Evolutionary conservation across 2,329 filamentous ascomycete species (phyloP), one percentile per base, ranked within the genome.

Genomic region (Pseudogymnoascus sp.): DNA sequence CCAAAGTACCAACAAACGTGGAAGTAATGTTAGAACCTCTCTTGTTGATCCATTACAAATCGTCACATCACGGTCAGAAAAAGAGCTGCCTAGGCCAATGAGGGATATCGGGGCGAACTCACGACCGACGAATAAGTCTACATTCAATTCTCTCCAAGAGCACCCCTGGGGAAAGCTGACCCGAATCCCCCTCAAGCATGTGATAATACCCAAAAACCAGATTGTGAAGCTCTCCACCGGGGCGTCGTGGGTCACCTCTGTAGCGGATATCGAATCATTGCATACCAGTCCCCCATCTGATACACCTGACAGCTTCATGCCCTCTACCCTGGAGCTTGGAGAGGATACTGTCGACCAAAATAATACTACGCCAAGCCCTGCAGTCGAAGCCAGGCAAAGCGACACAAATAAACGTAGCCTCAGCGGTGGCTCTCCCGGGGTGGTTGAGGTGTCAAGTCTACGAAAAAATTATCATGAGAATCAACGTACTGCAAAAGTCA

Each of bases 181-280:
- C 48, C 23, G 51, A 8, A 57, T 57, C 6, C 51, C 51, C 10
- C 51, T 57, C 51, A 57, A 57, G 16, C 51, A 57, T 36, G 28
- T 57, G 28, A 57, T 57, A 36, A 57, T 57, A 57, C 51, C 51
- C n/a, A 57, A 57, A 57, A 36, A 21, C 16, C 51, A 57, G 10
- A 5, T 57, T 19, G 51, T 34, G 11, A n/a, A 36, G 28, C 51
- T 57, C 28, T 36, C 51, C 16, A 36, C 25, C n/a, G 51, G 5
- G 16, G 51, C 51, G 28, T 57, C 51, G 11, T 57, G 51, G 51
- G 51, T 57, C 28, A 36, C 51, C n/a, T 57, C 51, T 5, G 25
- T 36, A n/a, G 28, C 51, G 16, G 28, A 57, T 34, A 57, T 57
- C 25, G 51, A 36, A 36, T 34, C 51, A 21, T 19, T 19, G 6